A percentile compares a stretch with the other conserved stretches of the same genome.
These are phyloP conservation scores for Sugiyamaella marilandica DNA, from an alignment of 805 yeast species.

Conservation along the genomic window DNA sequence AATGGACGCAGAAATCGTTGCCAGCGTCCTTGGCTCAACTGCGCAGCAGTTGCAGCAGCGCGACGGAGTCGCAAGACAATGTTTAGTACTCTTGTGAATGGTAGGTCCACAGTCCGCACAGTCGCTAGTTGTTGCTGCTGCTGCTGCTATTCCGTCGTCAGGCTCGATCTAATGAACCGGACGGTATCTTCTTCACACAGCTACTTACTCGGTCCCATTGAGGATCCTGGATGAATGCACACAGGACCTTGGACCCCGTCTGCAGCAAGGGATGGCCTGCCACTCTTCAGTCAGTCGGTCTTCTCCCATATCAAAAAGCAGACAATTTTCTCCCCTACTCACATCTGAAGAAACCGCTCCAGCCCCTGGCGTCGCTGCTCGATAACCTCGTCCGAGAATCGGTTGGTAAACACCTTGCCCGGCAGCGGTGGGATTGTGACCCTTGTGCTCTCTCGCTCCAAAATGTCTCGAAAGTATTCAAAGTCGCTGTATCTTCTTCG, in stretches of 20 bases:
- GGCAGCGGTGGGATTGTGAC: constrained; percentile 87
- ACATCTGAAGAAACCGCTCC: constrained; percentile 62
- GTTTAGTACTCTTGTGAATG: too few relatives aligned
- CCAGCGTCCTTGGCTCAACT: too few relatives aligned
- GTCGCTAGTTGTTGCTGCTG: too few relatives aligned
- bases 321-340: constrained; percentile 11
- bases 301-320: too few relatives aligned
- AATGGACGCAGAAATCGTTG: too few relatives aligned
- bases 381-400: constrained; percentile 77
- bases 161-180: too few relatives aligned
- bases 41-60: too few relatives aligned
- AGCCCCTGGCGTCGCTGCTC: constrained; percentile 80
- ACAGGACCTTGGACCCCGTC: constrained; percentile 73
- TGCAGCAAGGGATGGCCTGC: constrained; percentile 93
- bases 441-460: constrained; percentile 70
- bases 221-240: constrained; percentile 84
- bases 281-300: constrained; percentile 40
- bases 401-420: constrained; percentile 73
- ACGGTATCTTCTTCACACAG: too few relatives aligned
- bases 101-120: too few relatives aligned
- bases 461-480: constrained; percentile 67
- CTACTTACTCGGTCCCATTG: constrained; percentile 52
- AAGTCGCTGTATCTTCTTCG: constrained; percentile 89
- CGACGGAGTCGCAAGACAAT: too few relatives aligned
- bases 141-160: too few relatives aligned